A percentile compares a stretch with the other conserved stretches of the same genome.
phyloP scores from a whole-genome alignment of 306 rosid genomes.

The Lathyrus tuberosus region DNA sequence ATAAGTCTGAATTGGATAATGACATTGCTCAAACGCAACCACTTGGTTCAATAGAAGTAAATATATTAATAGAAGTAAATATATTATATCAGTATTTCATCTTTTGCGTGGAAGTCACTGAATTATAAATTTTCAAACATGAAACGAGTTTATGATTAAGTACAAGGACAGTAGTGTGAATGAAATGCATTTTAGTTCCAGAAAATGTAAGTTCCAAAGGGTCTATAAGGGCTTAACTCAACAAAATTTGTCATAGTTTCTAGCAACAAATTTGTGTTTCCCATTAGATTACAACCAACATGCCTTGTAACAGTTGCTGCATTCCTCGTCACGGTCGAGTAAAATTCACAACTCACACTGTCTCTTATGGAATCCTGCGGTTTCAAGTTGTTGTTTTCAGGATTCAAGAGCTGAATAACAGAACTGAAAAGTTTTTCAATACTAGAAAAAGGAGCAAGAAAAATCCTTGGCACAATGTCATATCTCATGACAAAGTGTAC shows the following conservation, averaged over 20 bases:
- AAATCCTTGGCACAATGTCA: slow-evolving; percentile 71
- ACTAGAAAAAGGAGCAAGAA: slow-evolving; percentile 63
- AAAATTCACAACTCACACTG: slow-evolving; percentile 33
- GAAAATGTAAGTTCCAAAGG: slow-evolving; percentile 76
- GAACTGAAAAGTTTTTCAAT: slow-evolving; percentile 25
- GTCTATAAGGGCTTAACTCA: slow-evolving; percentile 73
- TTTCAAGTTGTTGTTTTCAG: not conserved
- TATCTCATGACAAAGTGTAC: slow-evolving; percentile 61
- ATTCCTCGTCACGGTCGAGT: slow-evolving; percentile 53
- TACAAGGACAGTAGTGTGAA: too few relatives aligned
- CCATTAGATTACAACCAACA: slow-evolving; percentile 73
- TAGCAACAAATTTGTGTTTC: slow-evolving; percentile 58
- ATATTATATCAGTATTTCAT: not conserved
- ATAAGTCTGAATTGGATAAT: slow-evolving; percentile 18
- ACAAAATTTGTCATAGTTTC: slow-evolving; percentile 56
- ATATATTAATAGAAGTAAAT: too few relatives aligned
- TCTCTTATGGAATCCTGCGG: not conserved
- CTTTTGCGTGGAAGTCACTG: not conserved
- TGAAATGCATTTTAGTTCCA: slow-evolving; percentile 43
- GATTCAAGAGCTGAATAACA: slow-evolving; percentile 45
- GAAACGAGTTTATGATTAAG: too few relatives aligned
- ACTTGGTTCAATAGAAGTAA: not conserved
- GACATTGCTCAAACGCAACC: too few relatives aligned
- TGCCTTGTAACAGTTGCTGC: slow-evolving; percentile 59
- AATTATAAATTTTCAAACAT: not conserved